Base-by-base conservation (phyloP, 306 rosid genomes). In the Quercus aquifolioides region DNA sequence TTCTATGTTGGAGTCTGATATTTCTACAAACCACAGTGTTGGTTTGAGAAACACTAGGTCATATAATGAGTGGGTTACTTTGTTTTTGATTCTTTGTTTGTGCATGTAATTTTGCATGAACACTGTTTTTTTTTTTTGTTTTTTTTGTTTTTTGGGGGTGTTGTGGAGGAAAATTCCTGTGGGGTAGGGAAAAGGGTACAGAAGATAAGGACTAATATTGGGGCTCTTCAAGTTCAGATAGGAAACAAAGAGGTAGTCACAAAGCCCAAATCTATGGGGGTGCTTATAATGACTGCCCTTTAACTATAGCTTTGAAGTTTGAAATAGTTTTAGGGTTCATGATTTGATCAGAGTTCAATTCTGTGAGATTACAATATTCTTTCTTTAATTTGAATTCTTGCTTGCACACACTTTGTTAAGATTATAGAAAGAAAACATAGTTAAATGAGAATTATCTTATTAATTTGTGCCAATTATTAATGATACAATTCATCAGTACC, bases 1-100 rank as follows among this genome's bases (percentile, higher is more conserved):
- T 1, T 80, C 88, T 74, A 80, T 81, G 12, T 79, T 85, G 3
- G 89, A 92, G 81, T 92, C 92, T 31, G 93, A 89, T 69, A 79
- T 84, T 12, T 86, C 92, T 2, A 71, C 87, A 8, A 94, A 78
- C 80, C 74, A 55, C 51, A 89, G 58, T 51, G 35, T 76, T 43
- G 15, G 74, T 26, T 81, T 82, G 71, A 80, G 80, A 71, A 68
- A 12, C 12, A 49, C 9, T 20, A 63, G 51, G 31, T 51, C 82
- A 75, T 83, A 69, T n/a, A 46, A 12, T 49, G 54, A 17, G 21
- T 76, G 80, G 69, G 35, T 11, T 31, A 63, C 6, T 35, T 41
- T 73, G 25, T 31, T 77, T 23, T 6, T 84, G 3, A 46, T 76
- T 73, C 71, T 76, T 26, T 43, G 28, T 74, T 83, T 69, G 68